A percentile compares a stretch with the other conserved stretches of the same genome.
These are phyloP conservation scores for Chaetomium olivaceum DNA, from an alignment of 2,329 filamentous ascomycete genomes.

Conservation along the genomic window DNA sequence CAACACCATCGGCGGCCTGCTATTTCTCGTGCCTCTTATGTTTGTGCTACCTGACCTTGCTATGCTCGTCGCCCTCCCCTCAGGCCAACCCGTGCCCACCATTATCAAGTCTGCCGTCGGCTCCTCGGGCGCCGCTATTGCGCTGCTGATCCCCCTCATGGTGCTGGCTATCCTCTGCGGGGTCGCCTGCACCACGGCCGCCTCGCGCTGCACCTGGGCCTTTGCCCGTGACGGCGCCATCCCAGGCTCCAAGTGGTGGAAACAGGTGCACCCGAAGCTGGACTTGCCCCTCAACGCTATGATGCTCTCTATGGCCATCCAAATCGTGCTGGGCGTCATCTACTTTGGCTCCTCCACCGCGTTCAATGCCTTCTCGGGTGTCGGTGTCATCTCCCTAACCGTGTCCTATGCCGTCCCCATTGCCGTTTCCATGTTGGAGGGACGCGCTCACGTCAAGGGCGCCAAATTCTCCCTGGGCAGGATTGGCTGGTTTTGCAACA, in stretches of 20 bases:
- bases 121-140: constrained; percentile 61
- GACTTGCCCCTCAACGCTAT: constrained; percentile 70
- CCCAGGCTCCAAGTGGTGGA: constrained; percentile 62
- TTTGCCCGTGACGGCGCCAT: constrained; percentile 71
- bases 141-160: constrained; percentile 63
- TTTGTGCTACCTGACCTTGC: constrained; percentile 68
- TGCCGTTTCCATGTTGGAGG: constrained; percentile 60
- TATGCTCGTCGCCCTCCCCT: constrained; percentile 53
- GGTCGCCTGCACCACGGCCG: constrained; percentile 67
- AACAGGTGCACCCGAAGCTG: constrained; percentile 59
- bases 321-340: constrained; percentile 64
- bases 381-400: constrained; percentile 69
- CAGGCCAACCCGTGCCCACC: constrained; percentile 62
- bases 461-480: constrained; percentile 63
- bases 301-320: constrained; percentile 68
- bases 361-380: constrained; percentile 72
- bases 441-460: constrained; percentile 58
- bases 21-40: constrained; percentile 68
- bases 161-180: constrained; percentile 68
- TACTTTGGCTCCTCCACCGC: constrained; percentile 69
- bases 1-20: constrained; percentile 65
- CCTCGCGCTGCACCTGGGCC: constrained; percentile 67
- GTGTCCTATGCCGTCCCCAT: constrained; percentile 69
- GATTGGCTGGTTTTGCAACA: constrained; percentile 62
- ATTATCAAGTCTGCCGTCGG: constrained; percentile 66